These are phyloP conservation scores for Colletotrichum euphorbiae DNA, from an alignment of 2,329 filamentous ascomycete genomes.

Conservation along the genomic window DNA sequence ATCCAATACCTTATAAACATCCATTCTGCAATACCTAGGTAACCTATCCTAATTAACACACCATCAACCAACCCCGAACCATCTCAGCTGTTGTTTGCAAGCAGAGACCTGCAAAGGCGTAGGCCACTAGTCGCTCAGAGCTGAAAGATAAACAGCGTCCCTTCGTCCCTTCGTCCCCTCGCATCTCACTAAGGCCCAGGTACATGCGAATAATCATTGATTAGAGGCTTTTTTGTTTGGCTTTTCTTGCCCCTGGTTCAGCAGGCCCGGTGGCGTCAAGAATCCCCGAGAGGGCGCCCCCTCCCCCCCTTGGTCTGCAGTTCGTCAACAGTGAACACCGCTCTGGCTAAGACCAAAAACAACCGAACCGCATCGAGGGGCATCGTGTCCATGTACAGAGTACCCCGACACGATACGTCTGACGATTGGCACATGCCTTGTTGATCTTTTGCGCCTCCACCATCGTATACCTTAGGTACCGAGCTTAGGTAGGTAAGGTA, in stretches of 20 bases:
- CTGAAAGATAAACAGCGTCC: neutral
- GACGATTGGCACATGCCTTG: neutral
- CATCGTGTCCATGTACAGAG: constrained; percentile 5
- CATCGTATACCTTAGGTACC: neutral
- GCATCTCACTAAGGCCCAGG: neutral
- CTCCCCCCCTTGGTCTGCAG: neutral
- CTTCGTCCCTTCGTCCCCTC: neutral
- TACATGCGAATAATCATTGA: neutral
- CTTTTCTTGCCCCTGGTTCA: neutral
- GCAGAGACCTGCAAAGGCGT: too few species aligned
- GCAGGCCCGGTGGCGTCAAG: constrained; percentile 13
- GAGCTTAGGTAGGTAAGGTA: too few species aligned
- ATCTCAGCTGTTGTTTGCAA: neutral
- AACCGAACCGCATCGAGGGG: neutral
- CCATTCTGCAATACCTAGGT: neutral
- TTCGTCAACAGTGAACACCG: constrained; percentile 6
- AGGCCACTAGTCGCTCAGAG: too few species aligned
- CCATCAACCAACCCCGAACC: neutral
- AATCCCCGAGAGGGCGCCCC: neutral
- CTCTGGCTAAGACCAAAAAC: constrained; percentile 8
- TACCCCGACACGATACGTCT: neutral
- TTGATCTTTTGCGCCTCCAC: neutral
- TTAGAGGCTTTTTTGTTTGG: constrained; percentile 21
- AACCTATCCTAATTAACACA: neutral
- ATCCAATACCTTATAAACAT: neutral